Conservation (phyloP, 108 stramenopile genomes). For the Fistulifera pelliculosa region DNA sequence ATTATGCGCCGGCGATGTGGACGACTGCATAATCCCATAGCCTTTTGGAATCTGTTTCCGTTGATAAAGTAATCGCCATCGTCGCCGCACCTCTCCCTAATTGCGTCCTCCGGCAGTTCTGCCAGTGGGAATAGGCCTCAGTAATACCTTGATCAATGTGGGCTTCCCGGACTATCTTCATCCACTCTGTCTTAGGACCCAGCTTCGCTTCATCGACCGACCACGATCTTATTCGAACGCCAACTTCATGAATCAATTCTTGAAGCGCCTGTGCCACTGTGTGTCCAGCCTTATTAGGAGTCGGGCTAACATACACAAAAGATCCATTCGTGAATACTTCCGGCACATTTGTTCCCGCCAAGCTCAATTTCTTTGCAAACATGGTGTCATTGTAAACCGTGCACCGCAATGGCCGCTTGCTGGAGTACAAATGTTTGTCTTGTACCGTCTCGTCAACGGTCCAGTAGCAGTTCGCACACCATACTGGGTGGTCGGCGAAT, state of each 20-base stretch:
- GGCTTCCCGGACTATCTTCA: too few species aligned
- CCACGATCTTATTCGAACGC: neutral
- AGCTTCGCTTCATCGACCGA: neutral
- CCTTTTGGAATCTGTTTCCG: too few species aligned
- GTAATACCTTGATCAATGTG: neutral
- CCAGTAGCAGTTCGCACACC: neutral
- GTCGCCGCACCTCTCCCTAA: neutral
- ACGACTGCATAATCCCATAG: too few species aligned
- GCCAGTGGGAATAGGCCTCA: constrained; percentile 13
- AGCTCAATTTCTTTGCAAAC: neutral
- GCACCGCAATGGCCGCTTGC: neutral
- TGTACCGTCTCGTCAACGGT: neutral
- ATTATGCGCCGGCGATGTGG: too few species aligned
- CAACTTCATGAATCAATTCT: neutral
- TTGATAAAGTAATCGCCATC: too few species aligned
- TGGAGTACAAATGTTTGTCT: neutral
- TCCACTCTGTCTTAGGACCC: too few species aligned
- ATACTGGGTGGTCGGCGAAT: constrained; percentile 6
- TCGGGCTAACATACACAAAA: neutral
- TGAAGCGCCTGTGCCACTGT: neutral
- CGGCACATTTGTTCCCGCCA: neutral
- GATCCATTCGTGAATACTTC: neutral
- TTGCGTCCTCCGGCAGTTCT: constrained; percentile 11
- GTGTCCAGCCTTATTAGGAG: neutral
- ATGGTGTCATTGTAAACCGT: neutral